Base-by-base conservation (phyloP, 1,139 yeast species). In the Blastobotrys ciferrii region DNA sequence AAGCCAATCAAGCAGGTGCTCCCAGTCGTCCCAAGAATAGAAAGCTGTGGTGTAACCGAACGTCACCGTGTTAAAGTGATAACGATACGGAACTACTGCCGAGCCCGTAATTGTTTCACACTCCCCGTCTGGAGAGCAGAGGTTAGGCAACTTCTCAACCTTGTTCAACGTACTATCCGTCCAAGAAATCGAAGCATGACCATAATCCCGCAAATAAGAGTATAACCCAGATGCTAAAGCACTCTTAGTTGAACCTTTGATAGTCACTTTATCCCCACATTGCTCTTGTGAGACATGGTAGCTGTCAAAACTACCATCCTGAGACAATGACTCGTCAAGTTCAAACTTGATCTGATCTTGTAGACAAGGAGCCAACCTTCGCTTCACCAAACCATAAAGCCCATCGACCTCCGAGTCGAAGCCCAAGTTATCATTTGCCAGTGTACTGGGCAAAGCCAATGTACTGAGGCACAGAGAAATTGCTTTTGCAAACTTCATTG, bases 61-160 rank as follows among this genome's bases (percentile, higher is more conserved):
- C 12, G 55, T 52, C 13, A 51, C 54, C n/a, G 55, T 52, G 31
- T 52, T 52, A 42, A 51, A 47, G 25, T 46, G 46, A 35, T 52
- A 51, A n/a, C 55, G 41, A 37, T 46, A 43, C n/a, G 48, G 53
- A 20, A 52, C 54, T 4, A 42, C 43, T 13, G 53, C 38, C 13
- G 45, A 19, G 14, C 52, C 50, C 17, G 44, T 31, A 6, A 50
- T 33, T 23, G 28, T 23, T 23, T 5, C 28, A 23, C 28, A 23
- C 9, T 23, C 28, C 5, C 28, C 28, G 9, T 23, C 36, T 7
- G 40, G 28, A 18, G 13, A 19, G 6, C 15, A n/a, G 33, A 51
- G 43, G 25, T 40, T 28, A 2, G 55, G 55, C 19, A 52, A 31
- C 5, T 36, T 15, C 14, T 43, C 35, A 17, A 52, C 37, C 19